phyloP scores from a whole-genome alignment of 78 protist genomes.

The Emiliania huxleyi region DNA sequence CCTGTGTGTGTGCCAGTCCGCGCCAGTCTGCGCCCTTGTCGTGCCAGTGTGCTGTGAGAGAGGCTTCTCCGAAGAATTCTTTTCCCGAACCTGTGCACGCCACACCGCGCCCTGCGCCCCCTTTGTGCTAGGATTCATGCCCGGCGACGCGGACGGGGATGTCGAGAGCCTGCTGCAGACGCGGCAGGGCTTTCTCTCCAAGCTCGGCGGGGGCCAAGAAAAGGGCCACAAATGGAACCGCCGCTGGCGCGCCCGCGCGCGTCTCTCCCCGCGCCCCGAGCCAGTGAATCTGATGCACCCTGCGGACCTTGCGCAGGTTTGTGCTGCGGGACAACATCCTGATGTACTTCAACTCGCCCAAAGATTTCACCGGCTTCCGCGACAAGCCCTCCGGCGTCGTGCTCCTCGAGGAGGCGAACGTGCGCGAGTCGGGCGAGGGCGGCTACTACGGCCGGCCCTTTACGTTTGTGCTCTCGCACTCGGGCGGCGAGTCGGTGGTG shows the following conservation, averaged over 20 bases:
- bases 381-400: constrained; percentile 14
- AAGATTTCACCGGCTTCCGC: background rate
- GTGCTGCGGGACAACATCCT: constrained; percentile 24
- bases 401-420: constrained; percentile 7
- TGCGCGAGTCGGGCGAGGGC: background rate
- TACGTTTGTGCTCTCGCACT: background rate
- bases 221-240: constrained; percentile 2
- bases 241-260: background rate
- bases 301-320: background rate
- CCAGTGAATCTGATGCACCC: background rate
- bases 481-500: background rate
- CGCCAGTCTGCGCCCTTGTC: no score
- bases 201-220: constrained; percentile 10
- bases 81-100: no score
- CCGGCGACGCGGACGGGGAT: background rate
- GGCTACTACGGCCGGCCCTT: background rate
- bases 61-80: no score
- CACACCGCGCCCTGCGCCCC: no score
- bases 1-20: no score
- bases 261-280: no score
- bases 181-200: background rate
- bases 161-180: background rate
- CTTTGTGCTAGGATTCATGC: no score
- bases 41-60: no score
- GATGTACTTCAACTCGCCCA: background rate